These are phyloP conservation scores for Pleurotus platypus DNA, from an alignment of 768 basidiomycete genomes.

Conservation along the genomic window DNA sequence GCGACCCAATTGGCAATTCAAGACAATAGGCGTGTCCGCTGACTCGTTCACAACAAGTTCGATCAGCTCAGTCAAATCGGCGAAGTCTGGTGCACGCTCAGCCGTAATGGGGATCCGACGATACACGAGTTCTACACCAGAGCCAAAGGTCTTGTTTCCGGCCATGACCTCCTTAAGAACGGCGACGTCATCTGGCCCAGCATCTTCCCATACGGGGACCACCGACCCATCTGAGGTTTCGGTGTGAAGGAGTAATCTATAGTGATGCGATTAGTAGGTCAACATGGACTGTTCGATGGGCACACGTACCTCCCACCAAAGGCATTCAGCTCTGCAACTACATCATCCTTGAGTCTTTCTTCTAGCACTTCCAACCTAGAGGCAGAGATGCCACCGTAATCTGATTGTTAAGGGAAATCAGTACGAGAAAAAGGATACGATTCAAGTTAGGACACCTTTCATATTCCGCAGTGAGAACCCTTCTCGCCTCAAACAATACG, in stretches of 20 bases:
- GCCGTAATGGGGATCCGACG: conserved; percentile 90
- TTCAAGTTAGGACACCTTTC: conserved; percentile 54
- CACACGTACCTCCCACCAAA: conserved; percentile 75
- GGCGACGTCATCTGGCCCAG: conserved; percentile 62
- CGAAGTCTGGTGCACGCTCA: conserved; percentile 74
- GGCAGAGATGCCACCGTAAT: conserved; percentile 94
- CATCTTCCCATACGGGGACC: conserved; percentile 94
- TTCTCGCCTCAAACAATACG: conserved; percentile 86
- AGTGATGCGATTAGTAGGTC: too few relatives aligned
- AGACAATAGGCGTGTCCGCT: conserved; percentile 74
- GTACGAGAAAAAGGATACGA: too few relatives aligned
- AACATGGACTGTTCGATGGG: background rate
- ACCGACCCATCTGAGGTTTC: conserved; percentile 87
- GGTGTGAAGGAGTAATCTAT: conserved; percentile 81
- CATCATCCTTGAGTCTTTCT: conserved; percentile 85
- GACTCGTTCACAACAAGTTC: conserved; percentile 67
- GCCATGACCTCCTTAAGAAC: conserved; percentile 90
- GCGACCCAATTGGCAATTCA: conserved; percentile 94
- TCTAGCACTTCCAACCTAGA: conserved; percentile 87
- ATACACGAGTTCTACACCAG: conserved; percentile 68
- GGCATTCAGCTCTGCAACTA: conserved; percentile 73
- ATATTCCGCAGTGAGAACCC: conserved; percentile 88
- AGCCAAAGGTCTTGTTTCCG: conserved; percentile 34
- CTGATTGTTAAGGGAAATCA: conserved; percentile 29
- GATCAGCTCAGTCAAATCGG: conserved; percentile 73